Conservation (phyloP, 1,284 basidiomycete genomes). For the Puccinia horiana region DNA sequence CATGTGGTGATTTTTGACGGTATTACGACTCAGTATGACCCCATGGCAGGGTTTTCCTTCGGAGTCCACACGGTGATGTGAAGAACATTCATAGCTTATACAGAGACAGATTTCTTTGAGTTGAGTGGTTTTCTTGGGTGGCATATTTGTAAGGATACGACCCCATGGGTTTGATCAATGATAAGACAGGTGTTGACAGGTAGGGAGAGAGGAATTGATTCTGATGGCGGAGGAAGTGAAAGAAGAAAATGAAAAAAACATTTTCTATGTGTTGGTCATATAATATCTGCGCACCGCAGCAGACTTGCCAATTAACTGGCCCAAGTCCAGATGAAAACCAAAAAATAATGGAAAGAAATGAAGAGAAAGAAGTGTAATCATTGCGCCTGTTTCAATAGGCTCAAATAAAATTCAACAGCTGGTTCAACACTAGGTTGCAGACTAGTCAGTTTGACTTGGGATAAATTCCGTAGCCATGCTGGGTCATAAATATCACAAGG, state of each 20-base stretch:
- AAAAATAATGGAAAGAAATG: background rate
- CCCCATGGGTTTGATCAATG: too few relatives aligned
- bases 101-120: too few relatives aligned
- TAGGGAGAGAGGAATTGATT: too few relatives aligned
- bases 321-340: background rate
- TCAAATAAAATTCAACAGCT: background rate
- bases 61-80: background rate
- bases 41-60: background rate
- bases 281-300: background rate
- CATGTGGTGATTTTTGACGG: too few relatives aligned
- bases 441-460: background rate
- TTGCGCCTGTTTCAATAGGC: background rate
- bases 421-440: background rate
- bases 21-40: too few relatives aligned
- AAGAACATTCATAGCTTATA: too few relatives aligned
- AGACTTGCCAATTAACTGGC: background rate
- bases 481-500: constrained; percentile 12
- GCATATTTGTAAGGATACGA: too few relatives aligned
- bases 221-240: too few relatives aligned
- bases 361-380: background rate
- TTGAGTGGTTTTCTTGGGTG: too few relatives aligned
- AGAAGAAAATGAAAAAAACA: too few relatives aligned
- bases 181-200: too few relatives aligned
- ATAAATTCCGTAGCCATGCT: background rate
- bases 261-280: too few relatives aligned